These are phyloP conservation scores for Cucurbita ficifolia DNA, from an alignment of 306 rosid species.

Conservation along the genomic window DNA sequence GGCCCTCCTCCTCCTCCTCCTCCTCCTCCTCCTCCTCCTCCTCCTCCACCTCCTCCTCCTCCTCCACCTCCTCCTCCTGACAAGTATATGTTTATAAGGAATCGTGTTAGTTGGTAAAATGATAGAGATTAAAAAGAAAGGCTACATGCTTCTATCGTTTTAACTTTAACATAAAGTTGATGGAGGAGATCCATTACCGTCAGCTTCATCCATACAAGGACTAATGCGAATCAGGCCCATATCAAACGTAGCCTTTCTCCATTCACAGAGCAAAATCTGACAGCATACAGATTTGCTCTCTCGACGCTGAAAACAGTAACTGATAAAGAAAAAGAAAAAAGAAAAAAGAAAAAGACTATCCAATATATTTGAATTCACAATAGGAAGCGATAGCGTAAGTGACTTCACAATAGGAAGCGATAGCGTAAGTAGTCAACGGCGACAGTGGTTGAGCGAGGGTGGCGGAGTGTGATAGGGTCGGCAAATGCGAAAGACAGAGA, in stretches of 20 bases:
- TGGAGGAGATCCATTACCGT: neutral
- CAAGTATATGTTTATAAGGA: neutral
- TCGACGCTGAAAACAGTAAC: conserved; percentile 7
- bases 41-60: neutral
- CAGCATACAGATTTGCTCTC: conserved; percentile 24
- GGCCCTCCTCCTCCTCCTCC: neutral
- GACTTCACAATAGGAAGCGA: neutral
- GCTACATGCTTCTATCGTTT: too few species aligned
- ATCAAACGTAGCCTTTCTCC: neutral
- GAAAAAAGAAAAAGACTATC: neutral
- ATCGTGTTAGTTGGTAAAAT: neutral
- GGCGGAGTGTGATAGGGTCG: neutral
- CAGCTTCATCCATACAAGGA: conserved; percentile 1
- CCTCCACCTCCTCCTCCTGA: neutral
- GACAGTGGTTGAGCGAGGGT: neutral
- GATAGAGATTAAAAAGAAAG: neutral
- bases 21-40: neutral
- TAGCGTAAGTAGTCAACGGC: neutral
- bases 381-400: neutral
- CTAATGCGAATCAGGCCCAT: neutral
- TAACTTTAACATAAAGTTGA: neutral
- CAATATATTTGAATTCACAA: neutral
- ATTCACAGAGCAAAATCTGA: conserved; percentile 17
- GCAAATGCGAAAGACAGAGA: neutral
- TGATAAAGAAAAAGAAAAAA: neutral